Evolutionary conservation across 345 rosid species (phyloP).

Genomic region (Citrus cavaleriei): DNA sequence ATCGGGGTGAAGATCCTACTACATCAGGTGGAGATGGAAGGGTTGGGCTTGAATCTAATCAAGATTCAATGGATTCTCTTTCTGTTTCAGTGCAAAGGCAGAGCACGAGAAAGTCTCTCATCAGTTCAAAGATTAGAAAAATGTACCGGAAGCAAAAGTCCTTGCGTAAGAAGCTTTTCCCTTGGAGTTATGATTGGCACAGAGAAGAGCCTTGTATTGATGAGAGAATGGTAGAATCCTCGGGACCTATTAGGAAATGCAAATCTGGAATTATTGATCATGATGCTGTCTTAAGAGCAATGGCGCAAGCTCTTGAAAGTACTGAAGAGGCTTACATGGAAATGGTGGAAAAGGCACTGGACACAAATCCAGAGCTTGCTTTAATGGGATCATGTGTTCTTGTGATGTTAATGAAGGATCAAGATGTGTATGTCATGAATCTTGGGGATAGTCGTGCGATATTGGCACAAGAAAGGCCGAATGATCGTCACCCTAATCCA

Average conservation of each 20-base stretch:
- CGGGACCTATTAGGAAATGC: slow-evolving; percentile 78
- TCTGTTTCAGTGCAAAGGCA: slow-evolving; percentile 47
- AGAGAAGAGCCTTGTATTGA: slow-evolving; percentile 66
- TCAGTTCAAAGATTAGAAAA: slow-evolving; percentile 62
- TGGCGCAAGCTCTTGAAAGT: slow-evolving; percentile 65
- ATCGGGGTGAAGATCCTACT: slow-evolving; percentile 58
- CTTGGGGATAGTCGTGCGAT: slow-evolving; percentile 92
- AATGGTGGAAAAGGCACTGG: slow-evolving; percentile 86
- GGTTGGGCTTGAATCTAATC: slow-evolving; percentile 35
- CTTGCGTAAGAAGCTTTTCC: slow-evolving; percentile 84
- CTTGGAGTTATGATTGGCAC: slow-evolving; percentile 98
- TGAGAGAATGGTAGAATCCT: slow-evolving; percentile 58
- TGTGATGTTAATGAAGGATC: slow-evolving; percentile 95
- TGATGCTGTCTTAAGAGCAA: slow-evolving; percentile 79
- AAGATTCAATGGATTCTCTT: slow-evolving; percentile 23
- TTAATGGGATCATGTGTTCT: slow-evolving; percentile 96
- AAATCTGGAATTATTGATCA: slow-evolving; percentile 74
- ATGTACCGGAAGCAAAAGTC: slow-evolving; percentile 84
- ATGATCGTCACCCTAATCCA: slow-evolving; percentile 68
- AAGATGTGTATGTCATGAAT: slow-evolving; percentile 95
- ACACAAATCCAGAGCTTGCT: slow-evolving; percentile 86
- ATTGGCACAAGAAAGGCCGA: slow-evolving; percentile 85
- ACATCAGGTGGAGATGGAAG: slow-evolving; percentile 74
- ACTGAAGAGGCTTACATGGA: slow-evolving; percentile 92
- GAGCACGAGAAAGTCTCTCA: slow-evolving; percentile 45